These are phyloP conservation scores for Peterozyma xylosa DNA, from an alignment of 805 yeast species.

Conservation along the genomic window DNA sequence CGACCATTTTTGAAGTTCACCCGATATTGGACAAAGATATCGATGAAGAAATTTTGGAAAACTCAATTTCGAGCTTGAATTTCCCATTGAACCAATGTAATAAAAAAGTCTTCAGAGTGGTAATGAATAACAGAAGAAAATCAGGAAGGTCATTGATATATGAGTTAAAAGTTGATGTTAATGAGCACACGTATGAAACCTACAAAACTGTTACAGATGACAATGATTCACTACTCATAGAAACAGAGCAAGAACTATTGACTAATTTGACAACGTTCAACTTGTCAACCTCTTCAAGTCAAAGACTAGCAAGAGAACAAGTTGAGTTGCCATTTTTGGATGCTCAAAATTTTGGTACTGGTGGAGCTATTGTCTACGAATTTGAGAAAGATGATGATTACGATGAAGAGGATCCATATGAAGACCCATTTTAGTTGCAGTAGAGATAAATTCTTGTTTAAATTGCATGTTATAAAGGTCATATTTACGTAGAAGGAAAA, in stretches of 20 bases:
- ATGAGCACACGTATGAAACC: slow-evolving; percentile 25
- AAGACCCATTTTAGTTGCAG: slow-evolving; percentile 70
- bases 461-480: too few species aligned
- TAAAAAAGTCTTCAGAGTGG: slow-evolving; percentile 33
- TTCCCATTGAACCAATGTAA: slow-evolving; percentile 47
- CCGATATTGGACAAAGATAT: slow-evolving; percentile 26
- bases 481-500: too few species aligned
- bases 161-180: slow-evolving; percentile 43
- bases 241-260: slow-evolving; percentile 44
- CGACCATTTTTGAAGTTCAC: slow-evolving; percentile 56
- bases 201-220: slow-evolving; percentile 17
- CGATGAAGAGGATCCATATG: slow-evolving; percentile 97
- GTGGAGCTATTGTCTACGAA: slow-evolving; percentile 94
- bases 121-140: slow-evolving; percentile 64
- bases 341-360: slow-evolving; percentile 73
- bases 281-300: slow-evolving; percentile 65
- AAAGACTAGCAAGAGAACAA: slow-evolving; percentile 69
- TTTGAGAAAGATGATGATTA: slow-evolving; percentile 96
- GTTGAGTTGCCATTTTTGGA: slow-evolving; percentile 88
- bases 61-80: slow-evolving; percentile 27
- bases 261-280: slow-evolving; percentile 84
- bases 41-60: slow-evolving; percentile 46
- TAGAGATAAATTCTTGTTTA: neutral
- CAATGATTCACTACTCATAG: slow-evolving; percentile 17
- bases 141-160: slow-evolving; percentile 73